Base-by-base conservation (phyloP, 2,329 filamentous ascomycete species). In the Pseudocercospora eumusae region DNA sequence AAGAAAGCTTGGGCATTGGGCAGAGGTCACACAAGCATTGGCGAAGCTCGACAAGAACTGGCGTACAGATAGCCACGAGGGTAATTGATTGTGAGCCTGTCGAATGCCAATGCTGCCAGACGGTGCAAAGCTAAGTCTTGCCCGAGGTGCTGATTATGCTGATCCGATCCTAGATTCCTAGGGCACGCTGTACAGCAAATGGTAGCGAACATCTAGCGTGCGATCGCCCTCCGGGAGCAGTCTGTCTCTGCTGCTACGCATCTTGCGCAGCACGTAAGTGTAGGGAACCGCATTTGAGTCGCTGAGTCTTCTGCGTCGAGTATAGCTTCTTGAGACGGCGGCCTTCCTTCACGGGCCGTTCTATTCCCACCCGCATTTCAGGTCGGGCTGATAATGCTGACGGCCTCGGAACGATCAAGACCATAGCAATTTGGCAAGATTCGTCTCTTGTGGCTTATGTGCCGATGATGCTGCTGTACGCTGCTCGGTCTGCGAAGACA, bases 121-220 rank as follows among this genome's bases (percentile, higher is more conserved):
- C 23, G 23, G 20, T 31, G 27, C 49, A 53, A 53, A 53, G 49
- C 49, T 53, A 53, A 53, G 23, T 20, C 27, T 33, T 28, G 27
- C n/a, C 49, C 49, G 25, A 28, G 11, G 49, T 53, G 49, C 49
- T 53, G 45, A 49, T 49, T 49, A 27, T 49, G 45, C 45, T 49
- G 45, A 49, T 49, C 45, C 45, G 10, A 49, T 21, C 45, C 45
- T 49, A 49, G 27, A 10, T 27, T 21, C 45, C 45, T 49, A 49
- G 27, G 49, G 49, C 49, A 53, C 27, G 15, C 23, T 33, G 49
- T 20, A 21, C 27, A 33, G 49, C 45, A 49, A 27, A 49, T 49
- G 21, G 27, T 27, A 49, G 45, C 45, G 45, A 49, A 25, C 18
- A 7, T 49, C 11, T 27, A 21, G 45, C 21, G 45, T 49, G 45